Base-by-base conservation (phyloP, 2,329 filamentous ascomycete species). In the Coniochaeta sp. region DNA sequence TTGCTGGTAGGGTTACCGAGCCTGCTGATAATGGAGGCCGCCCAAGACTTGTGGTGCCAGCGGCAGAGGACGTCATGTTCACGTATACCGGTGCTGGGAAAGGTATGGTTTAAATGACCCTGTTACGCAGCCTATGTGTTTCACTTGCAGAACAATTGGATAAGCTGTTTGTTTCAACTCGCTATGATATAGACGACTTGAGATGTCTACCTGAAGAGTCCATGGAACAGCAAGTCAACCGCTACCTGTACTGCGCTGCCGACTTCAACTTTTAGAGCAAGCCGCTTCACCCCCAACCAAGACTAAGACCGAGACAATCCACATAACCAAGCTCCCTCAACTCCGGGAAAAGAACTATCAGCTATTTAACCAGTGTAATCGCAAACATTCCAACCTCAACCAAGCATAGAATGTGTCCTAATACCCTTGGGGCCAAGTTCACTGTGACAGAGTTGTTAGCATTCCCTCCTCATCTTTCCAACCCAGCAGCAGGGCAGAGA, bases 381-480 rank as follows among this genome's bases (percentile, higher is more conserved):
- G 30, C 28, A 56, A 56, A 40, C 38, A 16, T 40, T 40, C 38
- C 38, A 9, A 40, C 17, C 36, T 44, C 58, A 82, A 58, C 74
- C 74, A 26, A 83, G 75, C 78, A 84, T 80, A 3, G 80, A 82
- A 66, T 83, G 80, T 54, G 75, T 77, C 54, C 80, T 75, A 60
- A 84, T 76, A 12, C 73, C 81, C 73, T 82, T 83, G 62, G 81
- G 81, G 1, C 81, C 81, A 47, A 82, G 69, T 60, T 83, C 81
- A 63, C 81, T 84, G 58, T 38, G 34, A 22, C 17, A 17, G 4
- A n/a, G n/a, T n/a, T n/a, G 54, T 56, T 56, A 56, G 54, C 30
- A 34, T 10, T 7, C 2, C n/a, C 22, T 26, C 28, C 47, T 52
- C 47, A 17, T 14, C 28, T 28, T n/a, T n/a, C 9, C 22, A 4